Conservation (phyloP, 768 basidiomycete species). For the Clavaria fumosa region DNA sequence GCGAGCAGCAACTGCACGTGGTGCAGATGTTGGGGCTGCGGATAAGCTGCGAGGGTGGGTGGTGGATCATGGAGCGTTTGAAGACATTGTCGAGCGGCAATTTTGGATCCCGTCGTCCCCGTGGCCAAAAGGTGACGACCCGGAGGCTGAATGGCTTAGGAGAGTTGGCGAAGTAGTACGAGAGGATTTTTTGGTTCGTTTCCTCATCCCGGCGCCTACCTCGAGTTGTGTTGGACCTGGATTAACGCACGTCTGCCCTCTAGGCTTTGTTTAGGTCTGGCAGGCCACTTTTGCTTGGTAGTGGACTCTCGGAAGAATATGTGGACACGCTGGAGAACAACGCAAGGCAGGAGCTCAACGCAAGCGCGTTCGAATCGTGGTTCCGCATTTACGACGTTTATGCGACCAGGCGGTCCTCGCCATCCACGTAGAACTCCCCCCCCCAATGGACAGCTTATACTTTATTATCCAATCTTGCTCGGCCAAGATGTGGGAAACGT, state of each 20-base stretch:
- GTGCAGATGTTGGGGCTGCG: slow-evolving; percentile 52
- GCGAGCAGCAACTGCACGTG: slow-evolving; percentile 36
- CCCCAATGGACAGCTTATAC: too few relatives aligned
- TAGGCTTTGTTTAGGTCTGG: slow-evolving; percentile 53
- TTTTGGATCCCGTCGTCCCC: slow-evolving; percentile 51
- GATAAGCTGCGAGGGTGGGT: slow-evolving; percentile 41
- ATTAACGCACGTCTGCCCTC: not conserved
- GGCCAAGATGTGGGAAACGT: too few relatives aligned
- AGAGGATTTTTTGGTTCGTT: slow-evolving; percentile 41
- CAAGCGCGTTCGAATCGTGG: too few relatives aligned
- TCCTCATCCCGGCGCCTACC: slow-evolving; percentile 1
- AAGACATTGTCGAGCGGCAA: slow-evolving; percentile 39
- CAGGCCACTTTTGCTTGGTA: slow-evolving; percentile 51
- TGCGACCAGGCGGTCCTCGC: too few relatives aligned
- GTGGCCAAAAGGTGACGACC: slow-evolving; percentile 29
- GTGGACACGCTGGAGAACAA: slow-evolving; percentile 39
- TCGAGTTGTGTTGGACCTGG: not conserved
- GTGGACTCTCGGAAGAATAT: slow-evolving; percentile 37
- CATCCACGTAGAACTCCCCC: too few relatives aligned
- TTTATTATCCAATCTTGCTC: too few relatives aligned
- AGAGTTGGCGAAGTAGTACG: slow-evolving; percentile 31
- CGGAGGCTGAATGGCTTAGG: slow-evolving; percentile 10
- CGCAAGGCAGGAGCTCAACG: slow-evolving; percentile 39
- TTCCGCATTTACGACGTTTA: too few relatives aligned
- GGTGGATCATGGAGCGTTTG: slow-evolving; percentile 35